Evolutionary conservation across 305 asterid species (phyloP), one percentile per base, ranked within the genome.

Genomic region (Rubia peregrina): DNA sequence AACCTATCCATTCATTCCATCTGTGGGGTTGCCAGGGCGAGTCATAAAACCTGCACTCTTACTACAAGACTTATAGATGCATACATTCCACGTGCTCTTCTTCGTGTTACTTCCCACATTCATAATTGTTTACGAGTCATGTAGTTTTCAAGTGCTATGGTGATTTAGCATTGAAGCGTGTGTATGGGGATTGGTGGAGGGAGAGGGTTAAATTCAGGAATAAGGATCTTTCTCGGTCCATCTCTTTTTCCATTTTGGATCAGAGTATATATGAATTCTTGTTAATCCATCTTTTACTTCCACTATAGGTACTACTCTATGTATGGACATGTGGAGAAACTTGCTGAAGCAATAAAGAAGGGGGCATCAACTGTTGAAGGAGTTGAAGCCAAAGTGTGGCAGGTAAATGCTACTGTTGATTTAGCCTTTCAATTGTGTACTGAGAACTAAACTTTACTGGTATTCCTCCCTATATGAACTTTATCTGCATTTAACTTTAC

Each of bases 361-460:
- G 97, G 97, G 71, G 97, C 93, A 61, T 82, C 87, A 43, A 84
- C 91, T 59, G 88, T 91, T 69, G 95, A 86, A 84, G 95, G 95
- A 64, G 94, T 91, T 57, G 97, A 91, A 73, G 95, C 88, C 78
- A 85, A 84, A 76, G 73, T 91, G 67, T 91, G 96, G 96, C 95
- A 91, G 88, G 96, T 89, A 74, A n/a, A 75, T 80, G 70, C 61
- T 60, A 24, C 36, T 42, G 21, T 70, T 65, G 7, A 62, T 67
- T 67, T 69, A 42, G 60, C 6, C 44, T 67, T 59, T 33, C 56
- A 55, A 1, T 17, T 55, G 11, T 80, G 48, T 11, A 11, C 13
- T 4, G 51, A 71, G 56, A 61, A 71, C 12, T 3, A 55, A 22
- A 60, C 30, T 11, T 19, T 33, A 42, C 21, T 9, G 43, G 63